Conservation (phyloP, 805 yeast species). For the Lipomyces yamanashiensis region DNA sequence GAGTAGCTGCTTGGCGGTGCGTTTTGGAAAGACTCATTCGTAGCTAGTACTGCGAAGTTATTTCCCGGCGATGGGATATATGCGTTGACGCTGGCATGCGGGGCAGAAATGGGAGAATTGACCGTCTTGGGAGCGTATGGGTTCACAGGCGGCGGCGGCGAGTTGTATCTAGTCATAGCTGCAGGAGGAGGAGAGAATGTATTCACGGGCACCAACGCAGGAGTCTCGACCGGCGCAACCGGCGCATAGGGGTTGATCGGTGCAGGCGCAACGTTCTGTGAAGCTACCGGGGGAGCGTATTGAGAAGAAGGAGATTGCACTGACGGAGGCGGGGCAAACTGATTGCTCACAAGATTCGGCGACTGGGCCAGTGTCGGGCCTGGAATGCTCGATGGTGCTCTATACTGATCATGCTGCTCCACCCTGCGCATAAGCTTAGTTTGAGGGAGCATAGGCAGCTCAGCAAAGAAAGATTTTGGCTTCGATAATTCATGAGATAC, state of each 20-base stretch:
- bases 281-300: background rate
- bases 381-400: background rate
- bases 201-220: background rate
- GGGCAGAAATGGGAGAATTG: constrained; percentile 1
- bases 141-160: background rate
- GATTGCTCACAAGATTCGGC: background rate
- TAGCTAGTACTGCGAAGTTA: background rate
- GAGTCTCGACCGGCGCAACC: constrained; percentile 4
- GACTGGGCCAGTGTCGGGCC: background rate
- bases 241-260: background rate
- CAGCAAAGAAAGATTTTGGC: constrained; percentile 27
- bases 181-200: background rate
- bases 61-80: constrained; percentile 9
- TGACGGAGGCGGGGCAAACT: background rate
- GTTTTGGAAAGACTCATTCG: background rate
- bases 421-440: constrained; percentile 19
- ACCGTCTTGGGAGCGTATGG: constrained; percentile 21
- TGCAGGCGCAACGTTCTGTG: background rate
- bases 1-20: background rate
- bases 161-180: background rate
- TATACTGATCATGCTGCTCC: constrained; percentile 19
- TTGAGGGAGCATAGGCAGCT: constrained; percentile 22
- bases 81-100: background rate
- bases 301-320: constrained; percentile 1
- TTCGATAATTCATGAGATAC: background rate